Evolutionary conservation across 2,329 filamentous ascomycete genomes (phyloP).

Genomic region (Colletotrichum godetiae): DNA sequence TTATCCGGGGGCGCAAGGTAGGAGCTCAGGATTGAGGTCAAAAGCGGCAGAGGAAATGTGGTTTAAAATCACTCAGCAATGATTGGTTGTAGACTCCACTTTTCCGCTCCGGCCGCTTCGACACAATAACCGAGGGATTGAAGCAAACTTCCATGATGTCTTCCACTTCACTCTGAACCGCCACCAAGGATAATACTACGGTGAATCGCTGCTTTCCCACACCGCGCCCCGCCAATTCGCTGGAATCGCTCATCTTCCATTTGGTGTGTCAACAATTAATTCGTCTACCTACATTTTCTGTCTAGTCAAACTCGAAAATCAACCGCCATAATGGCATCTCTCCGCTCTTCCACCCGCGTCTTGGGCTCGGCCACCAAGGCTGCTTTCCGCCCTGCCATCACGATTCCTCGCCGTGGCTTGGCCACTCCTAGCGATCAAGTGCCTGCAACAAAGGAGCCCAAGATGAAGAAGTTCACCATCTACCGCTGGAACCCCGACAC

Average conservation of each 20-base stretch:
- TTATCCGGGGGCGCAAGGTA: background rate
- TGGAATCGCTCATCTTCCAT: constrained; percentile 2
- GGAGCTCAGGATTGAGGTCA: background rate
- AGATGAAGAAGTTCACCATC: constrained; percentile 95
- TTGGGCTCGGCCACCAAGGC: constrained; percentile 57
- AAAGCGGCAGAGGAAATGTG: background rate
- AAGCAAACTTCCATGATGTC: constrained; percentile 30
- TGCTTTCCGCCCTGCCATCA: constrained; percentile 53
- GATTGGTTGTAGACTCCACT: background rate
- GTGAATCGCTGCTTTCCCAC: constrained; percentile 20
- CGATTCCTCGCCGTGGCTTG: constrained; percentile 59
- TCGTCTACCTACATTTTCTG: background rate
- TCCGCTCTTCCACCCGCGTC: constrained; percentile 68
- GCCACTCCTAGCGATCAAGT: constrained; percentile 66
- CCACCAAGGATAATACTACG: constrained; percentile 23
- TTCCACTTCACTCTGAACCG: constrained; percentile 22
- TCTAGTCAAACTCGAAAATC: constrained; percentile 5
- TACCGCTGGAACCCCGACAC: constrained; percentile 98
- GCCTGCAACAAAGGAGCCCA: constrained; percentile 71
- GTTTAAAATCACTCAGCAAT: constrained; percentile 4
- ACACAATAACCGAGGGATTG: constrained; percentile 17
- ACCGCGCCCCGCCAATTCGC: constrained; percentile 8
- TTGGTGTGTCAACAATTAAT: constrained; percentile 1
- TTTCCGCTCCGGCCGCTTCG: constrained; percentile 6
- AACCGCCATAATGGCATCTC: constrained; percentile 65